These are phyloP conservation scores for Periglandula ipomoeae DNA, from an alignment of 2,329 filamentous ascomycete genomes.

Conservation along the genomic window DNA sequence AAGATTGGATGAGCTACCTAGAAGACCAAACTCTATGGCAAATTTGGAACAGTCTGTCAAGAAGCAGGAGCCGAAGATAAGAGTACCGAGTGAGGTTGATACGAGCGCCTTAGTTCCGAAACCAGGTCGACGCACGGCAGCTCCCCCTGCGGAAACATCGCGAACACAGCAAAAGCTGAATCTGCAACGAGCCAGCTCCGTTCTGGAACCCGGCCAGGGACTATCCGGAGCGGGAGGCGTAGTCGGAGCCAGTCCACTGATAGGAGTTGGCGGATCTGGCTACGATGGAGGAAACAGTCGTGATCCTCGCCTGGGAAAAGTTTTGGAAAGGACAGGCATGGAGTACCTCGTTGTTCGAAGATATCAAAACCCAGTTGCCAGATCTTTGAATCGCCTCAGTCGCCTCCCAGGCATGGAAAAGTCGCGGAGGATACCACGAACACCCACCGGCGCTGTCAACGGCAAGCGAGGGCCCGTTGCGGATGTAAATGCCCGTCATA, in stretches of 20 bases:
- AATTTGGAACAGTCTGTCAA: constrained; percentile 22
- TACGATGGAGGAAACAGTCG: constrained; percentile 41
- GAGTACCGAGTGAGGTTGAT: constrained; percentile 22
- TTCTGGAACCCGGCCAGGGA: constrained; percentile 53
- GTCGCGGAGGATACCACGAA: constrained; percentile 37
- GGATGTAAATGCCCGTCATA: constrained; percentile 23
- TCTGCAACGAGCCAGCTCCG: constrained; percentile 63
- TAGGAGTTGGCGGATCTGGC: constrained; percentile 44
- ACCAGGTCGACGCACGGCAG: constrained; percentile 29
- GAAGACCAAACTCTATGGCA: constrained; percentile 33
- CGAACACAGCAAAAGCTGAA: constrained; percentile 69
- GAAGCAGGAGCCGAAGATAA: constrained; percentile 10
- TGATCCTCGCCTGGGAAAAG: constrained; percentile 54
- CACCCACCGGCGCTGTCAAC: constrained; percentile 27
- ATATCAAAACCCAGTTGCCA: constrained; percentile 60
- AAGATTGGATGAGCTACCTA: constrained; percentile 21
- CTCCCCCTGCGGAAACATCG: constrained; percentile 45
- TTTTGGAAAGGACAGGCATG: constrained; percentile 60
- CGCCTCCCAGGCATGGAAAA: constrained; percentile 43
- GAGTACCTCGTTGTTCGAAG: constrained; percentile 67
- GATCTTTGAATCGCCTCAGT: constrained; percentile 42
- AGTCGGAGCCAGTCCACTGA: constrained; percentile 35
- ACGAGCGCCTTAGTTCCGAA: constrained; percentile 40
- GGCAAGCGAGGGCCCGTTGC: constrained; percentile 22
- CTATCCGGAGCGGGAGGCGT: constrained; percentile 26